Evolutionary conservation across 805 yeast genomes (phyloP).

Genomic region (Priceomyces haplophilus): DNA sequence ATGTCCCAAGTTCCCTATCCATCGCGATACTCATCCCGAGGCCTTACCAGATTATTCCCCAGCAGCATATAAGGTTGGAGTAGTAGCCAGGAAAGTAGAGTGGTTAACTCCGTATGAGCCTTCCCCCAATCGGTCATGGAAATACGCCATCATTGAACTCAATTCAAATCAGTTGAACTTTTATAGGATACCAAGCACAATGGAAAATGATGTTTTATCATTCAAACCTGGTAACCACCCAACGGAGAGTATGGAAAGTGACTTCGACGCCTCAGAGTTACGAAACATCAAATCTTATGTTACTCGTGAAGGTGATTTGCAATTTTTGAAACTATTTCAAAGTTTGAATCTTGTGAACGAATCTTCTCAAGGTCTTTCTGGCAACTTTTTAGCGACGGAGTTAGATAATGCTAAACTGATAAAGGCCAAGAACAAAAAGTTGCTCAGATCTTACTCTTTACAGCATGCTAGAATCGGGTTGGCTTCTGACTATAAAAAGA

Average conservation of each 20-base stretch:
- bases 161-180: slow-evolving; percentile 85
- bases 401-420: background rate
- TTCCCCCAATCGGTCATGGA: slow-evolving; percentile 70
- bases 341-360: slow-evolving; percentile 17
- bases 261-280: slow-evolving; percentile 11
- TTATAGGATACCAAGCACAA: slow-evolving; percentile 40
- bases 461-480: slow-evolving; percentile 84
- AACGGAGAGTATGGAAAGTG: slow-evolving; percentile 8
- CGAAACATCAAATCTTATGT: slow-evolving; percentile 15
- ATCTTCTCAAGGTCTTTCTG: slow-evolving; percentile 1
- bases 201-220: slow-evolving; percentile 26
- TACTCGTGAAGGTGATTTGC: slow-evolving; percentile 26
- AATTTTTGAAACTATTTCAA: slow-evolving; percentile 24
- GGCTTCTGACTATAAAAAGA: slow-evolving; percentile 79
- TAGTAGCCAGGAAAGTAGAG: slow-evolving; percentile 65
- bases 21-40: slow-evolving; percentile 27
- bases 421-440: slow-evolving; percentile 18
- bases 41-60: slow-evolving; percentile 64
- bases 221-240: slow-evolving; percentile 13
- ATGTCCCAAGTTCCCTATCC: slow-evolving; percentile 37
- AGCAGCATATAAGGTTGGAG: slow-evolving; percentile 57
- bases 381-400: background rate
- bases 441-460: slow-evolving; percentile 68
- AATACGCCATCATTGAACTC: slow-evolving; percentile 61
- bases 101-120: slow-evolving; percentile 76